Base-by-base conservation (phyloP, 305 asterid species). In the Vinca major region DNA sequence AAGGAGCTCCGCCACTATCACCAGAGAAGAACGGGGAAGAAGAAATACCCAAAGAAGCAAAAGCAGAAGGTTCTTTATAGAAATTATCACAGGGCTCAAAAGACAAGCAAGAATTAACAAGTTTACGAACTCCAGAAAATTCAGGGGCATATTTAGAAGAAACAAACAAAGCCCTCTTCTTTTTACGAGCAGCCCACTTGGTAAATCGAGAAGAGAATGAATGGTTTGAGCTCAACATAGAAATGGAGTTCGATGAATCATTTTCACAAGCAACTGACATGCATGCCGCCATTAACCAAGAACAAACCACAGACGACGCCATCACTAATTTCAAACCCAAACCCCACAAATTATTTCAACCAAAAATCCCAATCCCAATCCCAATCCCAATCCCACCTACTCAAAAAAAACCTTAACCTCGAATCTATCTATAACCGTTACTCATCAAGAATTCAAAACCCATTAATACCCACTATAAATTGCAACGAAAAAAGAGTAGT, bases 181-280 rank as follows among this genome's bases (percentile, higher is more conserved):
- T 75, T 64, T 63, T 73, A 41, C 87, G 84, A 36, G 75, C 78
- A 56, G 86, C 78, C 84, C 84, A 83, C 73, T 50, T 82, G 63
- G 78, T 68, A 63, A 78, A 77, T 68, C 84, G 76, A 43, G 78
- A 73, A 50, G 86, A 67, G 41, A 72, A 61, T 66, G 83, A 72
- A 50, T 79, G 52, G 63, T 76, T 76, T 40, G 83, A 80, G 52
- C 73, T 74, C 73, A 80, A 69, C 80, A 74, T 65, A 40, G 84
- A 76, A 68, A 67, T 26, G 62, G 80, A 74, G 14, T 80, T 74
- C 72, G 69, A 7, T 1, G 50, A 48, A 33, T 75, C 75, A 61
- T 68, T 50, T 40, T 87, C 83, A 62, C 81, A 75, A 68, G 82
- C 84, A 65, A 80, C 80, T 73, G 95, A 81, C 96, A 87, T 89